Base-by-base conservation (phyloP, 2,329 filamentous ascomycete species). In the Ambrosiella beaveri region DNA sequence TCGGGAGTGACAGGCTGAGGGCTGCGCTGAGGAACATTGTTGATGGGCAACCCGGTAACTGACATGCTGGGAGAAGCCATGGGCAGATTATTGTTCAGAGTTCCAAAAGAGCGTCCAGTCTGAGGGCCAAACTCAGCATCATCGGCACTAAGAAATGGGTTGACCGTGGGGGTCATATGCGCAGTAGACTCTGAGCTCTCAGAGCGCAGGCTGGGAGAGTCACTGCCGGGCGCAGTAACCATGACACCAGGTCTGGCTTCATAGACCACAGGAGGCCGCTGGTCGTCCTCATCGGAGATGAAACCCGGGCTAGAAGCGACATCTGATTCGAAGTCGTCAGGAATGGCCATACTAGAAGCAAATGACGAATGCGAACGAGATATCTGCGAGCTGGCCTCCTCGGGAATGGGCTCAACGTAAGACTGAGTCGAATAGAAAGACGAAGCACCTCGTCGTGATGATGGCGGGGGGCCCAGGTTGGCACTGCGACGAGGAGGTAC, bases 371-470 rank as follows among this genome's bases (percentile, higher is more conserved):
- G 77, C 0, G 81, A 80, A 57, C 74, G 71, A 2, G 75, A 71
- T 27, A 54, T 56, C 7, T 75, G 73, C 0, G 78, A 75, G 62
- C 76, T 79, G 35, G 37, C 52, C 65, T 89, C 85, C 67, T 89
- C 86, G 0, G 82, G 83, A 57, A 90, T 89, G 0, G 86, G 85
- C 0, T 85, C 85, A 35, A 89, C 84, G 61, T 76, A 84, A 0
- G 84, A 85, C 11, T 74, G 70, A 62, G 75, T 78, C 2, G 83
- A 85, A 64, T 85, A 83, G 61, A 82, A 83, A 0, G 80, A 81
- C 0, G 80, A 83, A 36, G 74, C 75, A 1, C 80, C 80, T 63
- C 80, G 72, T 63, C 81, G 74, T 2, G 79, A 73, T 11, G 76
- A 79, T 2, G 80, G 80, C 0, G 81, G 81, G 15, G 80, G 80